Conservation (phyloP, 495 filamentous ascomycete species). For the Chaetomium fimeti region DNA sequence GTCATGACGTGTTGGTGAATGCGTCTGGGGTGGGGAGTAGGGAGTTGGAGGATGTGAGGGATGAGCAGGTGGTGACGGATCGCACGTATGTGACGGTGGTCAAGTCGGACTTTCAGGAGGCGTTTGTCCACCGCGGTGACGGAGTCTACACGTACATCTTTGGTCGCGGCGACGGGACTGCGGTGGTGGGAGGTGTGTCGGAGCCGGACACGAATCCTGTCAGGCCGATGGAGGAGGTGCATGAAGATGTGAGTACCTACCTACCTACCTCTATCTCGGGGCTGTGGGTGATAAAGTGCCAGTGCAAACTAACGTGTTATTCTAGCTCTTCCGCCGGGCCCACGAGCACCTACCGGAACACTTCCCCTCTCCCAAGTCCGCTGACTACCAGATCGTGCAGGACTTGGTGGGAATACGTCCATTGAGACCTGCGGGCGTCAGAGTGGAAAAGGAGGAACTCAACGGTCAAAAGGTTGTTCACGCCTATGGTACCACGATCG, state of each 20-base stretch:
- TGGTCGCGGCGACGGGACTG: conserved; percentile 23
- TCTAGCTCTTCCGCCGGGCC: conserved; percentile 18
- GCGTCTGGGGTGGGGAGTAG: conserved; percentile 15
- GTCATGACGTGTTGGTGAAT: conserved; percentile 22
- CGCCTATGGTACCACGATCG: conserved; percentile 20
- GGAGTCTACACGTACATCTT: conserved; percentile 25
- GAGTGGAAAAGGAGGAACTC: conserved; percentile 19
- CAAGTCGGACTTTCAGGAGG: conserved; percentile 15
- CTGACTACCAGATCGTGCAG: conserved; percentile 17
- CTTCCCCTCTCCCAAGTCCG: conserved; percentile 15
- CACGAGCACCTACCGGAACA: conserved; percentile 18
- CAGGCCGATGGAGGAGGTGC: background rate
- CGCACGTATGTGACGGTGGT: conserved; percentile 21
- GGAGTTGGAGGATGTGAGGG: conserved; percentile 21
- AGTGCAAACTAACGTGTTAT: conserved; percentile 1
- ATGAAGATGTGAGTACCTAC: conserved; percentile 22
- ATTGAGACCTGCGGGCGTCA: conserved; percentile 12
- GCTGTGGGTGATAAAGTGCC: background rate
- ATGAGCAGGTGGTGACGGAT: conserved; percentile 17
- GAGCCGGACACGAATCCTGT: conserved; percentile 4
- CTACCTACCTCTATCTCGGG: too few species aligned
- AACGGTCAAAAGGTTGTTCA: conserved; percentile 17
- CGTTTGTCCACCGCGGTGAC: conserved; percentile 9
- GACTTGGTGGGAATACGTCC: conserved; percentile 23
- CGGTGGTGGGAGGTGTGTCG: conserved; percentile 24